Evolutionary conservation across 2,329 filamentous ascomycete genomes (phyloP), one percentile per base, ranked within the genome.

Genomic region (Truncatella angustata): DNA sequence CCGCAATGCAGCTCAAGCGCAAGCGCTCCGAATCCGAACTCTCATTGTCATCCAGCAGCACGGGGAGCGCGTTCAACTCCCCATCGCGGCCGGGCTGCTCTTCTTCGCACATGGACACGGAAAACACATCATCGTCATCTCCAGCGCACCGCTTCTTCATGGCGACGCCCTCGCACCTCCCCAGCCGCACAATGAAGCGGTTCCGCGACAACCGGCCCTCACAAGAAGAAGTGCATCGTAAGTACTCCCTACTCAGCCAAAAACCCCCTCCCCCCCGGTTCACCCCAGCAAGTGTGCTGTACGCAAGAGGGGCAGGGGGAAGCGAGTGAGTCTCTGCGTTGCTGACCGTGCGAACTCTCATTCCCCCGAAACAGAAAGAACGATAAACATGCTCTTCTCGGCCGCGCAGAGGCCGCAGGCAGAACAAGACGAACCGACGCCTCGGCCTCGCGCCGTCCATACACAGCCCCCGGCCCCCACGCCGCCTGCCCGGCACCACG

Each of bases 1-100:
- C 26, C 26, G 30, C 39, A 10, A 44, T 36, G 37, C 7, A 76
- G 23, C 70, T 84, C 63, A 87, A 86, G 66, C 82, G 84, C 68
- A 87, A 86, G 73, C 78, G 82, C 39, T 86, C 82, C 59, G 74
- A 78, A 51, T 80, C 80, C 20, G 80, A 84, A 63, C 70, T 84
- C 53, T 78, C 75, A 45, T 70, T 73, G 32, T 73, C 73, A 32
- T 75, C 47, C n/a, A 39, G 10, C 23, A 30, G 35, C 78, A 12
- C 78, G 9, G 71, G 75, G 39, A 72, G 70, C 54, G 71, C 73
- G 39, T 70, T 75, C 55, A 70, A 72, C 46, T 73, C 73, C 44
- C 66, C 73, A 20, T 56, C 68, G 6, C 70, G 62, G 26, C 58
- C 65, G 4, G 46, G 34, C 40, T 1, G 12, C 23, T 44, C 23